A percentile compares a stretch with the other conserved stretches of the same genome.
Evolutionary conservation across 2,329 filamentous ascomycete species (phyloP).

Genomic region (Cladosporium sp.): DNA sequence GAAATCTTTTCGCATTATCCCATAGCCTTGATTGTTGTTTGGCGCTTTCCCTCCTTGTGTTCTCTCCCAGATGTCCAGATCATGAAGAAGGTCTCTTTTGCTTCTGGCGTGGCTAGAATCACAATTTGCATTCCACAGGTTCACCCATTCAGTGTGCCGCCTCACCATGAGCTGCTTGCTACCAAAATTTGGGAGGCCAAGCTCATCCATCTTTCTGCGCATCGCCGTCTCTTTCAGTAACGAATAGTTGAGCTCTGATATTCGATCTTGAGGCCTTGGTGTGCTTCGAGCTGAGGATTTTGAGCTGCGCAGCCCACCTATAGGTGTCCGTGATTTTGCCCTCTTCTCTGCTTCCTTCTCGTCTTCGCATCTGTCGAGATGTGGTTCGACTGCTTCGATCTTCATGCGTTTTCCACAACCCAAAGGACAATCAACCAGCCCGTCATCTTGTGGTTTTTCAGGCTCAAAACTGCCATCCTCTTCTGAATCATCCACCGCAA

Average conservation of each 20-base stretch:
- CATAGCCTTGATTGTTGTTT: slow-evolving; percentile 33
- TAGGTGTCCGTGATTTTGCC: slow-evolving; percentile 19
- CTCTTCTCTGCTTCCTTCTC: slow-evolving; percentile 27
- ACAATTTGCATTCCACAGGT: slow-evolving; percentile 95
- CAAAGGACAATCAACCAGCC: slow-evolving; percentile 77
- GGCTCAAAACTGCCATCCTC: slow-evolving; percentile 31
- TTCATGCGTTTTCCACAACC: slow-evolving; percentile 76
- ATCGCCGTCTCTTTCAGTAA: slow-evolving; percentile 76
- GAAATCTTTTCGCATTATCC: slow-evolving; percentile 82
- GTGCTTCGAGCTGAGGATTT: slow-evolving; percentile 19
- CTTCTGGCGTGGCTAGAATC: slow-evolving; percentile 71
- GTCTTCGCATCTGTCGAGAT: slow-evolving; percentile 66
- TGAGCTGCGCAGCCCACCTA: slow-evolving; percentile 13
- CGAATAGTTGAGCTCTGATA: slow-evolving; percentile 81
- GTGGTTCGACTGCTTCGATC: slow-evolving; percentile 68
- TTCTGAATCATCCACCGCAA: slow-evolving; percentile 37
- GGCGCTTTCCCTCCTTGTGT: slow-evolving; percentile 65
- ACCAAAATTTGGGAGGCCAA: slow-evolving; percentile 72
- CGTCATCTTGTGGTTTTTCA: slow-evolving; percentile 55
- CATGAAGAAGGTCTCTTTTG: slow-evolving; percentile 67
- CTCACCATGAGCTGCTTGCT: slow-evolving; percentile 66
- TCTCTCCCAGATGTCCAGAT: slow-evolving; percentile 82
- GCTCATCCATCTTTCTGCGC: slow-evolving; percentile 74
- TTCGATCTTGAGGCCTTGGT: slow-evolving; percentile 52
- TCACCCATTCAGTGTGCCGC: slow-evolving; percentile 89